Evolutionary conservation across 768 basidiomycete species (phyloP).

Genomic region (Tephrocybe sp.): DNA sequence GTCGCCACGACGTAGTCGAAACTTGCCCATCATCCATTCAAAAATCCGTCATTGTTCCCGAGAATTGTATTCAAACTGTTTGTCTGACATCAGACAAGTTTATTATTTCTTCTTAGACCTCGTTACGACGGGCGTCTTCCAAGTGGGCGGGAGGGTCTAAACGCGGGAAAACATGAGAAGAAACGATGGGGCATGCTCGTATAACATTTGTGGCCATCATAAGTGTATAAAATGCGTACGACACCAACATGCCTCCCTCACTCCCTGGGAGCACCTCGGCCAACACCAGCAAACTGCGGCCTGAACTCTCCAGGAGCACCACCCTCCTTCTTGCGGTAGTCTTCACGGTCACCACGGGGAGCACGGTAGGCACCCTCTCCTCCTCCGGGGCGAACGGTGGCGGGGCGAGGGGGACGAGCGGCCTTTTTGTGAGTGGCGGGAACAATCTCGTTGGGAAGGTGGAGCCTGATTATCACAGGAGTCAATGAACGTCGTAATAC

Average conservation of each 20-base stretch:
- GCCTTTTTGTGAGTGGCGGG: constrained; percentile 98
- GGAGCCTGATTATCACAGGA: constrained; percentile 58
- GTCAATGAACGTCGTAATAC: not conserved
- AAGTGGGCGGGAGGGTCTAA: not conserved
- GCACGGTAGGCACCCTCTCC: constrained; percentile 85
- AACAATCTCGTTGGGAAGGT: constrained; percentile 94
- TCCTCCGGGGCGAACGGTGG: constrained; percentile 67
- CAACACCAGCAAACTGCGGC: constrained; percentile 87
- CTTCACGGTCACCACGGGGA: constrained; percentile 87
- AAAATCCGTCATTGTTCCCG: no score
- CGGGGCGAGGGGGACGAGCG: constrained; percentile 82
- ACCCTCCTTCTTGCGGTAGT: constrained; percentile 91
- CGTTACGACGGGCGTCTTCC: not conserved
- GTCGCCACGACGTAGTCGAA: no score
- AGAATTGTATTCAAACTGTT: no score
- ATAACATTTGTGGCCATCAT: constrained; percentile 24
- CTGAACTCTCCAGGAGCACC: constrained; percentile 87
- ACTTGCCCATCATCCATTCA: no score
- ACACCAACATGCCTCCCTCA: constrained; percentile 27
- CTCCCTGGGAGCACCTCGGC: constrained; percentile 82
- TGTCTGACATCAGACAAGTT: no score
- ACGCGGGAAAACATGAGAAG: constrained; percentile 13
- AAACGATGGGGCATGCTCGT: constrained; percentile 23
- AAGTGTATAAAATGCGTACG: constrained; percentile 20
- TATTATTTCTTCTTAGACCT: no score